Evolutionary conservation across 2,329 filamentous ascomycete species (phyloP).

Genomic region (Cladophialophora immunda): DNA sequence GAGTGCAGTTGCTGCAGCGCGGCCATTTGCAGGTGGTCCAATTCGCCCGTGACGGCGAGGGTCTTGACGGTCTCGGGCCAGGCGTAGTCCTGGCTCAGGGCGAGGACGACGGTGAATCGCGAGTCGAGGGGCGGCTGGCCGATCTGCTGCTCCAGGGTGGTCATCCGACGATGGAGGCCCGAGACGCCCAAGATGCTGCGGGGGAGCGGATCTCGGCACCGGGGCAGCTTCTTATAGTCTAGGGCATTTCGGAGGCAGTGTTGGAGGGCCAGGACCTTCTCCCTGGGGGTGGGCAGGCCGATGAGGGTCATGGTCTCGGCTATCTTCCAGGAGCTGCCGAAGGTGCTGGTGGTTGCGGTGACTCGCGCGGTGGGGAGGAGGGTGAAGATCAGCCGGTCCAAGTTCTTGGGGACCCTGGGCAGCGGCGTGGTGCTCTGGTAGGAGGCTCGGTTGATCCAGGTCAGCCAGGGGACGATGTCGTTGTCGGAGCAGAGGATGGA

Average conservation of each 20-base stretch:
- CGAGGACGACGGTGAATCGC: neutral
- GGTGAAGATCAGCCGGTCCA: neutral
- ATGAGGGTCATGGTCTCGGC: neutral
- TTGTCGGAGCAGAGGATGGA: neutral
- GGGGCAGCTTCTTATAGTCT: neutral
- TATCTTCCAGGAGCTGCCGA: neutral
- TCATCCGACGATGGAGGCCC: neutral
- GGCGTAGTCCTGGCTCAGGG: neutral
- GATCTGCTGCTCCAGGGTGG: neutral
- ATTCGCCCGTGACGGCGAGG: neutral
- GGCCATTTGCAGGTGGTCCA: neutral
- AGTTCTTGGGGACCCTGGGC: neutral
- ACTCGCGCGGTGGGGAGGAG: neutral
- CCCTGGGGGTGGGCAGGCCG: neutral
- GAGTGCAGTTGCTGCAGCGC: neutral
- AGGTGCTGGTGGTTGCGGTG: neutral
- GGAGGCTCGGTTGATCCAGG: neutral
- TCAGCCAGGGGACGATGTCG: neutral
- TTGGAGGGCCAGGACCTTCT: neutral
- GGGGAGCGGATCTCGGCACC: neutral
- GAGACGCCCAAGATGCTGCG: neutral
- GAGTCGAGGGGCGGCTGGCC: neutral
- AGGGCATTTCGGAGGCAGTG: neutral
- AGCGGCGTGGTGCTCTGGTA: neutral
- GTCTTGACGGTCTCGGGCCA: constrained; percentile 1